Evolutionary conservation across 2,329 filamentous ascomycete species (phyloP).

Genomic region (Balansia obtecta): DNA sequence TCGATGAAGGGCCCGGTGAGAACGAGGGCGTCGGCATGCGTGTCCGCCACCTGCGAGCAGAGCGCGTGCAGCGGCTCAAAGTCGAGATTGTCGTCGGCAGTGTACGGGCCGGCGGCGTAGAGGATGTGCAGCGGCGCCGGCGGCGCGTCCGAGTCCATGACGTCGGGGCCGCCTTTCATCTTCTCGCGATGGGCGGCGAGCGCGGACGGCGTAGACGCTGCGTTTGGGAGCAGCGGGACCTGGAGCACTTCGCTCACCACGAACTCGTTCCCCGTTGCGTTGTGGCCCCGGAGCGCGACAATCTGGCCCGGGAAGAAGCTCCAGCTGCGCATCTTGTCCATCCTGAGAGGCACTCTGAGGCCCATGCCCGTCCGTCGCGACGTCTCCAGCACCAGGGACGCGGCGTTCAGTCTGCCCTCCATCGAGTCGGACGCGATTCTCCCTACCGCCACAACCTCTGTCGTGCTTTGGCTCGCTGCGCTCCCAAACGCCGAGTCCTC

Average conservation of each 20-base stretch:
- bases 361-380: slow-evolving; percentile 76
- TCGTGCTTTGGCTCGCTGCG: slow-evolving; percentile 71
- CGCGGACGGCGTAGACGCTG: slow-evolving; percentile 54
- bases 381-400: slow-evolving; percentile 79
- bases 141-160: slow-evolving; percentile 39
- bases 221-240: slow-evolving; percentile 60
- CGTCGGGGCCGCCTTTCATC: slow-evolving; percentile 51
- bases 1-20: slow-evolving; percentile 84
- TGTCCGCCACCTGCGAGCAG: slow-evolving; percentile 63
- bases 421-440: slow-evolving; percentile 78
- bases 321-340: slow-evolving; percentile 55
- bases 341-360: slow-evolving; percentile 64
- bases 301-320: slow-evolving; percentile 94
- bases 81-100: slow-evolving; percentile 80
- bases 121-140: slow-evolving; percentile 63
- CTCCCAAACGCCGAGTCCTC: slow-evolving; percentile 78
- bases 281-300: slow-evolving; percentile 74
- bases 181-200: slow-evolving; percentile 59
- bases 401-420: slow-evolving; percentile 77
- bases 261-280: slow-evolving; percentile 76
- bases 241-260: slow-evolving; percentile 64
- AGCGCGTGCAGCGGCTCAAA: slow-evolving; percentile 79
- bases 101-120: slow-evolving; percentile 79
- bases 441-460: slow-evolving; percentile 79
- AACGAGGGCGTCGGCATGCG: slow-evolving; percentile 65